Base-by-base conservation (phyloP, 352 stramenopile species). In the Peronospora destructor region DNA sequence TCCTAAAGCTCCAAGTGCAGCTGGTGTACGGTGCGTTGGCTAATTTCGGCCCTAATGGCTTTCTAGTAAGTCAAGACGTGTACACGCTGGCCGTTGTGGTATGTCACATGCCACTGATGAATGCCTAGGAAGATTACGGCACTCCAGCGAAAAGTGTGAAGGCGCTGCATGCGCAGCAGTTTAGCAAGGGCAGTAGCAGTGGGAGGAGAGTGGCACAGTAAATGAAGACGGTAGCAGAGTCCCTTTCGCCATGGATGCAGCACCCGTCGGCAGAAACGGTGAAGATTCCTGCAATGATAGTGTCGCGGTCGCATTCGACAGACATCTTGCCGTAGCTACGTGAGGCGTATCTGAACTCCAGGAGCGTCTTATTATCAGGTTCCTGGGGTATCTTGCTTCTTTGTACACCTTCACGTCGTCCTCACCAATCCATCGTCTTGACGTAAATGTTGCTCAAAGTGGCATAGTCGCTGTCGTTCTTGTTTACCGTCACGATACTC, bases 201-300 rank as follows among this genome's bases (percentile, higher is more conserved):
- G 48, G 52, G 0, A 50, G 53, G 5, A 53, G 38, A 0, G 60
- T 69, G 11, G 75, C 76, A 3, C 19, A 23, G 19, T 4, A 23
- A 23, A 23, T 23, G 19, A 23, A 1, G 19, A 23, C 19, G 1
- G 19, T 23, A 23, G 19, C 19, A 23, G 19, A 1, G 19, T 4
- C 2, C 1, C 19, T 88, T 91, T 14, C 71, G 87, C 19, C n/a
- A 91, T 89, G 77, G 77, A 87, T 53, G 69, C 71, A n/a, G n/a
- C n/a, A n/a, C n/a, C n/a, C n/a, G n/a, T n/a, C n/a, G n/a, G n/a
- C n/a, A n/a, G n/a, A n/a, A n/a, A 7, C 41, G 4, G 66, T 85
- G 41, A 56, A 42, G 2, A 83, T 89, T 37, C 75, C 80, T 6
- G 74, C 65, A 0, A 54, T 89, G 51, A 89, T 91, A 75, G 26